Conservation (phyloP, 495 filamentous ascomycete genomes). For the Hypomontagnella monticulosa region DNA sequence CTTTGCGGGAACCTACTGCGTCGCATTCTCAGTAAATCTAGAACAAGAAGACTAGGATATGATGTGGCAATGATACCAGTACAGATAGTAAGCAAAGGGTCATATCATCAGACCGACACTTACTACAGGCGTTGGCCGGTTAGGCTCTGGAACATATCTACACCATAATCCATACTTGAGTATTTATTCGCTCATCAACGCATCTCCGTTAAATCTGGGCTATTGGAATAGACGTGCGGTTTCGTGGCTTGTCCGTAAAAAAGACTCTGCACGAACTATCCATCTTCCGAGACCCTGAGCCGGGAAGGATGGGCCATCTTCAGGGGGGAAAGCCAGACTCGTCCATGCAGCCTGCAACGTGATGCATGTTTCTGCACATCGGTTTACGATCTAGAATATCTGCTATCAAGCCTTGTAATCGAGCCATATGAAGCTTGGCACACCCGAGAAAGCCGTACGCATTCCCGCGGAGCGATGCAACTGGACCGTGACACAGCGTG, state of each 20-base stretch:
- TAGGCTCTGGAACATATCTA: conserved; percentile 1
- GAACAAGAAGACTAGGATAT: background rate
- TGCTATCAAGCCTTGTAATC: conserved; percentile 24
- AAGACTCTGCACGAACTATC: background rate
- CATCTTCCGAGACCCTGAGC: conserved; percentile 4
- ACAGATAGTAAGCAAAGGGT: background rate
- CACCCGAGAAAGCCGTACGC: conserved; percentile 13
- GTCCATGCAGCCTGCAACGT: conserved; percentile 13
- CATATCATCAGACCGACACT: background rate
- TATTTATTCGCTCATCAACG: background rate
- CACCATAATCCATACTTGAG: background rate
- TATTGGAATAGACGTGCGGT: too few species aligned
- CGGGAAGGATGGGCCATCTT: background rate
- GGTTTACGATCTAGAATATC: conserved; percentile 36
- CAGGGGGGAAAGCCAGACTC: conserved; percentile 5
- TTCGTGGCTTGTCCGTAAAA: too few species aligned
- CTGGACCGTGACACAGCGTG: conserved; percentile 21
- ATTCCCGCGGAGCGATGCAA: conserved; percentile 9
- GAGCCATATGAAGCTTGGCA: conserved; percentile 25
- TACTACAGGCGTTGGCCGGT: background rate
- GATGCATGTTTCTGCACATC: conserved; percentile 23
- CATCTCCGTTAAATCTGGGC: background rate
- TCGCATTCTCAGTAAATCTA: background rate
- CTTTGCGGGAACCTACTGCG: background rate
- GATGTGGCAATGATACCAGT: background rate